phyloP scores from a whole-genome alignment of 2,329 filamentous ascomycete species.

The Scedosporium aurantiacum region DNA sequence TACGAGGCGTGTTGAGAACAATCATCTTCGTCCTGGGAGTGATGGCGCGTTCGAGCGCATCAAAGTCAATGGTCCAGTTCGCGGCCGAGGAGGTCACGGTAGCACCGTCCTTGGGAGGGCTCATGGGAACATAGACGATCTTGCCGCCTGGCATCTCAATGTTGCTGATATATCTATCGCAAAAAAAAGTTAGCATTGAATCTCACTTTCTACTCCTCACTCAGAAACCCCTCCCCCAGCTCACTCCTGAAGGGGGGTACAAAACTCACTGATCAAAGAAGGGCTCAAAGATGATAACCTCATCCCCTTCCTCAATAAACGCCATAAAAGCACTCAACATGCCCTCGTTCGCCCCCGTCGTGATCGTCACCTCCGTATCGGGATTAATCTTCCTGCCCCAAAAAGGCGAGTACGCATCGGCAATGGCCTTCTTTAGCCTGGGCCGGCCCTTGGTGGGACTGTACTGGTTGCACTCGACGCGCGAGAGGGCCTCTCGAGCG shows the following conservation, averaged over 20 bases:
- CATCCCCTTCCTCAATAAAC: slow-evolving; percentile 87
- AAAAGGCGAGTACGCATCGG: slow-evolving; percentile 80
- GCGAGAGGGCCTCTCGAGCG: slow-evolving; percentile 78
- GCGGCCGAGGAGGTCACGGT: slow-evolving; percentile 70
- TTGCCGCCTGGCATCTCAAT: slow-evolving; percentile 97
- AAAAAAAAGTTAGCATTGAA: neutral
- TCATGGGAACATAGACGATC: slow-evolving; percentile 90
- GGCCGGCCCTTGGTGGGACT: slow-evolving; percentile 90
- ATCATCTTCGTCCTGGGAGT: slow-evolving; percentile 91
- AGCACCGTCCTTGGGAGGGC: slow-evolving; percentile 72
- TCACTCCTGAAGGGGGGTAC: neutral
- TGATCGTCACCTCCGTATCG: slow-evolving; percentile 88
- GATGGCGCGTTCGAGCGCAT: slow-evolving; percentile 69
- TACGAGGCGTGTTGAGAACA: slow-evolving; percentile 66
- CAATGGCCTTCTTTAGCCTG: slow-evolving; percentile 82
- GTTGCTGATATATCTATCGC: slow-evolving; percentile 73
- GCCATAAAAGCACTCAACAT: slow-evolving; percentile 98
- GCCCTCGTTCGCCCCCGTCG: slow-evolving; percentile 79
- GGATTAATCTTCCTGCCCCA: slow-evolving; percentile 77
- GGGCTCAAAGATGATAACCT: slow-evolving; percentile 96
- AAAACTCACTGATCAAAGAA: slow-evolving; percentile 81
- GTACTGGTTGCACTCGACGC: slow-evolving; percentile 97
- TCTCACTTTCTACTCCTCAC: neutral
- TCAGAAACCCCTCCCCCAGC: neutral
- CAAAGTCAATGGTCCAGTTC: slow-evolving; percentile 82